Base-by-base conservation (phyloP, 768 basidiomycete species). In the Podaxis sp. region DNA sequence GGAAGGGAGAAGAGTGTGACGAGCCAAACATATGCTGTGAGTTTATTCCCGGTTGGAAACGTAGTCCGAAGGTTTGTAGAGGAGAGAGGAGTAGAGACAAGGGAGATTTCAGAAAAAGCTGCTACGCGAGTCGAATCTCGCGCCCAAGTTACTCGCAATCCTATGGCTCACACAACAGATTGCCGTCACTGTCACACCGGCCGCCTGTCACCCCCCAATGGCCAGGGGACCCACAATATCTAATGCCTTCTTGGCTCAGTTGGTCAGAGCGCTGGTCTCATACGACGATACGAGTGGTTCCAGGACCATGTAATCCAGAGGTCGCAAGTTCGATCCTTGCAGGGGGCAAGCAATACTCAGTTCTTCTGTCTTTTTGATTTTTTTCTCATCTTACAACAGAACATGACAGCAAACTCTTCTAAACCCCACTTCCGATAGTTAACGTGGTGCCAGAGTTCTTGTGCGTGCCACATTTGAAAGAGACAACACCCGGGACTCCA, bases 251-350 rank as follows among this genome's bases (percentile, higher is more conserved):
- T 60, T 60, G 52, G 58, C 44, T 60, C 58, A 61, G 64, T 53
- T 56, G 60, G 59, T 48, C 51, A 61, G 59, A 65, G 58, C 53
- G 53, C 53, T 58, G 62, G 50, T 64, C 56, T 58, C 57, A 64
- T 17, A 0, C 44, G 6, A 46, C 4, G 6, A 40, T 58, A 49
- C 60, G 58, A 60, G 4, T 40, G 4, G 22, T 50, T 38, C 0
- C 28, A 13, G 4, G 55, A 56, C 69, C 60, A 69, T 48, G 63
- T 60, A 81, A 83, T 83, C 83, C 80, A 78, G 80, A 84, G 80
- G 82, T 82, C 83, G 80, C 79, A 80, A 82, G 83, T 83, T 84
- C 82, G 82, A 84, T 71, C 77, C 82, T 82, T 80, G 77, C 79
- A 80, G 76, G 75, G 82, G 75, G 81, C 82, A 83, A 17, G 51